Base-by-base conservation (phyloP, 2,329 filamentous ascomycete species). In the Aspergillus eucalypticola region DNA sequence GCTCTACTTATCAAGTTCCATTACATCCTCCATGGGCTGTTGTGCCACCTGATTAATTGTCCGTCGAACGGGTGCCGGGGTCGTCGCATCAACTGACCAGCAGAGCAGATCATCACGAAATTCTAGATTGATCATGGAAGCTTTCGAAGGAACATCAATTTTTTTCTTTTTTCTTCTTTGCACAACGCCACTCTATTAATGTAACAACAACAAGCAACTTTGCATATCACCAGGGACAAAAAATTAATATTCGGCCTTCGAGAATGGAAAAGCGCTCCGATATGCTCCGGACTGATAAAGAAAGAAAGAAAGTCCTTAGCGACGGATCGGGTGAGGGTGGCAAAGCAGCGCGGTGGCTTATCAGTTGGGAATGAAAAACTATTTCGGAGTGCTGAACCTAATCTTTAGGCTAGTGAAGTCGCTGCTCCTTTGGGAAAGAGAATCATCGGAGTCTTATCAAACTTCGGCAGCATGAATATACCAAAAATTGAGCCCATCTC, bases 51-150 rank as follows among this genome's bases (percentile, higher is more conserved):
- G 25, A 13, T 35, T 35, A 11, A 35, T 35, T 13, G 32, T 13
- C 6, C 10, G 5, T 35, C 11, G 32, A 35, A 35, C 32, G 32
- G 32, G 11, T 35, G 32, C 11, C 32, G 32, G 32, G 32, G 32
- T 35, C 32, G 41, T 23, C 38, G 42, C 52, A 42, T 54, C 38
- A 54, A 42, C 52, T 54, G 38, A 54, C 42, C 52, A 39, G 15
- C n/a, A n/a, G 11, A 23, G 27, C 29, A 8, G 17, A n/a, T 17
- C 10, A 21, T 38, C 38, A 41, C 15, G 32, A 35, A n/a, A 44
- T 55, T 55, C 53, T 55, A 55, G 53, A 55, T 32, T 25, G n/a
- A 35, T 44, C 10, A 55, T 55, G 39, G 53, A 55, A 55, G 39
- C 38, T 19, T 13, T 13, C 19, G 41, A 44, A 44, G 41, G 41